Percentiles rank a stretch among this genome's conserved stretches.
These are phyloP conservation scores for Penicillium canariense DNA, from an alignment of 495 filamentous ascomycete species.

Conservation along the genomic window DNA sequence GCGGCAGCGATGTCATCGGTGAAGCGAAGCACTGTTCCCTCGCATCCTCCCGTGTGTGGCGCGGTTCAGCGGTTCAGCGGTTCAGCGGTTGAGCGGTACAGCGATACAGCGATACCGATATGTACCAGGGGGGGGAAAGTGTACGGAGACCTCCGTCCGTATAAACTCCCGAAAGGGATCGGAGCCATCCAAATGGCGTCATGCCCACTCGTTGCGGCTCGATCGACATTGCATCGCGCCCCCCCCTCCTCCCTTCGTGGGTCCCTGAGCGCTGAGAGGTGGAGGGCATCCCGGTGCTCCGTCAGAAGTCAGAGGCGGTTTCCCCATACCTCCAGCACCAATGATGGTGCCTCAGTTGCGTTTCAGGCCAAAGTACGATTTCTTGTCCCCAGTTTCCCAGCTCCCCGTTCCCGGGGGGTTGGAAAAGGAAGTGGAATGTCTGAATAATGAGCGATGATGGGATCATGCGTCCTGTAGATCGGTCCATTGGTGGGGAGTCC, in stretches of 20 bases:
- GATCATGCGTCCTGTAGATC: background rate
- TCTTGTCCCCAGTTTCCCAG: background rate
- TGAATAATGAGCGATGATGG: background rate
- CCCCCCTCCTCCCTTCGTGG: conserved; percentile 16
- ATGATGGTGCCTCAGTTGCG: conserved; percentile 10
- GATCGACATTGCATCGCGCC: conserved; percentile 42
- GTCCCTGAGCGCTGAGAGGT: background rate
- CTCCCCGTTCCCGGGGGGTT: background rate
- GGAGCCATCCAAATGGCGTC: conserved; percentile 23
- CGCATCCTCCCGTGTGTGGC: background rate
- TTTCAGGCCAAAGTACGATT: conserved; percentile 7
- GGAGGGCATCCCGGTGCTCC: conserved; percentile 15
- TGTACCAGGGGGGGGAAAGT: no score
- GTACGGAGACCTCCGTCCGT: no score
- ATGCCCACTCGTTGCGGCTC: conserved; percentile 30
- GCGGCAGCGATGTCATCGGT: conserved; percentile 1
- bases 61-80: conserved; percentile 1
- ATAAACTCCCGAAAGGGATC: conserved; percentile 3
- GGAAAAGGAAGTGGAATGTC: background rate
- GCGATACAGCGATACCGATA: no score
- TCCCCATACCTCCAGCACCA: no score
- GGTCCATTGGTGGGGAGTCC: no score
- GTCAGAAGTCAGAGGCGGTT: no score
- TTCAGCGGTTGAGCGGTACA: no score
- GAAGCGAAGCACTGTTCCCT: no score